Percentiles rank a stretch among this genome's conserved stretches.
Conservation (phyloP, 805 yeast genomes). For the Ogataea minuta region DNA sequence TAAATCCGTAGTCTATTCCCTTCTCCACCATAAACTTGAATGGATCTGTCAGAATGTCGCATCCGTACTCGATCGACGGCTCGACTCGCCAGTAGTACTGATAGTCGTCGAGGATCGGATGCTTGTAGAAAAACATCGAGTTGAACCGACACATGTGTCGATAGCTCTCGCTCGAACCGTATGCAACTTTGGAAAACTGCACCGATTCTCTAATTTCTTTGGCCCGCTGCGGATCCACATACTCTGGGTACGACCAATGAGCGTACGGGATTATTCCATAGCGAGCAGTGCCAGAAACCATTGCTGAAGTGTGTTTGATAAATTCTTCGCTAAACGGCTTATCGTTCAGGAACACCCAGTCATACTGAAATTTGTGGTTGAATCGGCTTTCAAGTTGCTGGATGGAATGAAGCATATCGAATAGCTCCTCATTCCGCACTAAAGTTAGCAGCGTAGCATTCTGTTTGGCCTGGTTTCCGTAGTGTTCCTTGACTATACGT, state of each 20-base stretch:
- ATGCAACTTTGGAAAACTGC: conserved; percentile 43
- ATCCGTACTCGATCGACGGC: conserved; percentile 49
- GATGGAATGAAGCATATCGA: conserved; percentile 40
- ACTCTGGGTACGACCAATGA: conserved; percentile 53
- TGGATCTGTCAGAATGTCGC: conserved; percentile 56
- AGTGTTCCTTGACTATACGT: conserved; percentile 17
- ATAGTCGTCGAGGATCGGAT: conserved; percentile 49
- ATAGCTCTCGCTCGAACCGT: conserved; percentile 65
- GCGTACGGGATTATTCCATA: conserved; percentile 48
- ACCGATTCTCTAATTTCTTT: conserved; percentile 34
- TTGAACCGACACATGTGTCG: conserved; percentile 66
- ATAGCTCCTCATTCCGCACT: conserved; percentile 42
- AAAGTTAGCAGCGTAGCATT: conserved; percentile 62
- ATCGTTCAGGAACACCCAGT: conserved; percentile 50
- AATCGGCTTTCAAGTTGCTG: conserved; percentile 41
- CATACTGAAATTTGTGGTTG: conserved; percentile 39
- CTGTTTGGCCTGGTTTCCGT: conserved; percentile 29
- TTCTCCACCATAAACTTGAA: conserved; percentile 52
- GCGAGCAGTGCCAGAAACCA: conserved; percentile 44
- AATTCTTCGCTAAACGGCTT: conserved; percentile 45
- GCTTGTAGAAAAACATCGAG: conserved; percentile 54
- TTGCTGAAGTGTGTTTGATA: conserved; percentile 34
- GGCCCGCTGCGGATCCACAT: conserved; percentile 43
- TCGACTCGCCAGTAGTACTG: conserved; percentile 64
- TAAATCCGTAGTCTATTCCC: conserved; percentile 49